A percentile compares a stretch with the other conserved stretches of the same genome.
phyloP scores from a whole-genome alignment of 1,139 yeast species.

The Meyerozyma elateridarum region DNA sequence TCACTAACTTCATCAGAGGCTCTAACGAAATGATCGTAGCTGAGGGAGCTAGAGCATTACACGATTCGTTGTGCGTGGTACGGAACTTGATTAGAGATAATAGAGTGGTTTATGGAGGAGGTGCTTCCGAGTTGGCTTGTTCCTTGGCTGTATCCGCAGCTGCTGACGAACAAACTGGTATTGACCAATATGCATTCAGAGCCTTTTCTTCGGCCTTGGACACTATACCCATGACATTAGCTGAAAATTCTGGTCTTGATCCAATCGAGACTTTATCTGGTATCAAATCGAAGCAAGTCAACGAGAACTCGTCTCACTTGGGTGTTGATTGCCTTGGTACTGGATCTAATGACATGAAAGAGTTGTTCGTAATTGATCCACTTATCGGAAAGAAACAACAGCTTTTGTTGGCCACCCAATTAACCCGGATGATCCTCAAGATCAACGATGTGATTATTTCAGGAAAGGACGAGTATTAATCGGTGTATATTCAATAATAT shows the following conservation, averaged over 20 bases:
- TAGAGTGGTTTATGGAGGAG: conserved; percentile 97
- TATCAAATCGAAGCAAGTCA: conserved; percentile 80
- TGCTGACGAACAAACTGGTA: conserved; percentile 90
- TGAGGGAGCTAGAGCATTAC: conserved; percentile 94
- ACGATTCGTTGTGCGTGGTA: conserved; percentile 95
- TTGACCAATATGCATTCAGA: conserved; percentile 96
- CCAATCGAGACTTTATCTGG: conserved; percentile 86
- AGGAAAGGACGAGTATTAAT: conserved; percentile 72
- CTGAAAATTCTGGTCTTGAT: conserved; percentile 93
- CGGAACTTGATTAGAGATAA: conserved; percentile 90
- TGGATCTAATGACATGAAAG: conserved; percentile 88
- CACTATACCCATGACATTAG: conserved; percentile 87
- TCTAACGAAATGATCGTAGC: conserved; percentile 97
- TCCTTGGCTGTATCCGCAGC: conserved; percentile 88
- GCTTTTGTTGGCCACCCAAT: conserved; percentile 88
- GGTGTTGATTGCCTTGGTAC: conserved; percentile 94
- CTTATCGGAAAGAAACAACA: conserved; percentile 97
- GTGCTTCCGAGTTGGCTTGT: conserved; percentile 94
- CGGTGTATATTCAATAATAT: too few species aligned
- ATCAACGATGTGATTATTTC: conserved; percentile 93
- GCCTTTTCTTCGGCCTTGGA: conserved; percentile 92
- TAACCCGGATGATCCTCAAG: conserved; percentile 95
- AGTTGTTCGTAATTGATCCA: conserved; percentile 92
- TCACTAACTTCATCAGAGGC: conserved; percentile 90
- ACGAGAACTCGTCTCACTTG: conserved; percentile 61